phyloP scores from a whole-genome alignment of 306 rosid species.

The Inga laurina region DNA sequence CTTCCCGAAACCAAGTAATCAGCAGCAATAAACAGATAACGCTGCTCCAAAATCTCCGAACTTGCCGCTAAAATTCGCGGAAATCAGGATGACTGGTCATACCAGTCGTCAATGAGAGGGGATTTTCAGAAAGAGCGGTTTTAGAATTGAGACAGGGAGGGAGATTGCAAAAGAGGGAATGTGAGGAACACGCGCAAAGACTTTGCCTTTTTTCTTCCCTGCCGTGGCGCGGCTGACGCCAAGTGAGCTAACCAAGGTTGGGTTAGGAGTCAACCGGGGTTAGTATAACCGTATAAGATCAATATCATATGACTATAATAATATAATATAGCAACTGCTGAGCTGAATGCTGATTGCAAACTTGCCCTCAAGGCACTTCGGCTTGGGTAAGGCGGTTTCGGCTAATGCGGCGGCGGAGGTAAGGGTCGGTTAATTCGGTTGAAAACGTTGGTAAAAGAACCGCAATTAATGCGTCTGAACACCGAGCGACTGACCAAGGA shows the following conservation, averaged over 20 bases:
- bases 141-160: neutral
- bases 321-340: neutral
- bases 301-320: neutral
- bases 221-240: conserved; percentile 43
- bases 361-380: neutral
- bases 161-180: neutral
- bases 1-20: neutral
- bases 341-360: neutral
- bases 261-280: conserved; percentile 24
- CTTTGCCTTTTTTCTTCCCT: neutral
- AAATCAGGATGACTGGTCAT: conserved; percentile 32
- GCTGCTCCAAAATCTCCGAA: neutral
- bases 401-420: neutral
- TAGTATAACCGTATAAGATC: neutral
- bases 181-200: conserved; percentile 33
- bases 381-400: neutral
- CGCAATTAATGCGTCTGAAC: neutral
- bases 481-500: neutral
- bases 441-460: neutral
- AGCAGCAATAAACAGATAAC: neutral
- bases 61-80: conserved; percentile 13
- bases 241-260: conserved; percentile 40
- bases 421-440: conserved; percentile 35
- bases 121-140: neutral
- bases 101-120: conserved; percentile 33